Evolutionary conservation across 306 rosid species (phyloP).

Genomic region (Castanospermum australe): DNA sequence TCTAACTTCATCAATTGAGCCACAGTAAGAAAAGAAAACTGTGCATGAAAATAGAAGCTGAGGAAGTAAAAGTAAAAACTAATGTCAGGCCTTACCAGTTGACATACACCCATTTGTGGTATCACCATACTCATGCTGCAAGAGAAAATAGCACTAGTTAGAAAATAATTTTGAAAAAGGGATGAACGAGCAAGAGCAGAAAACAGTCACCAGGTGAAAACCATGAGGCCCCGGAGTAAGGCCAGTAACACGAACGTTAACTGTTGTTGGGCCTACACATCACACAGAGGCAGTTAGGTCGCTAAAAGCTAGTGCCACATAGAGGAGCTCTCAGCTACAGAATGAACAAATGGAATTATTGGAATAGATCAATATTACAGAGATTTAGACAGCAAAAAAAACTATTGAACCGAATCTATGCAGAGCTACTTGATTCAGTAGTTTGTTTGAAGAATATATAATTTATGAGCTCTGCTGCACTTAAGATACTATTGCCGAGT

Average conservation of each 20-base stretch:
- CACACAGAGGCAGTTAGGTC: constrained; percentile 14
- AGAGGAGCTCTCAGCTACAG: neutral
- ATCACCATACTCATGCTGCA: constrained; percentile 93
- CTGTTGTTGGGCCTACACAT: constrained; percentile 78
- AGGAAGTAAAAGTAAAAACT: neutral
- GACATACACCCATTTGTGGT: constrained; percentile 98
- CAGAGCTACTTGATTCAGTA: neutral
- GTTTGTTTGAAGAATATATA: neutral
- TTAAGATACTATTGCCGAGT: neutral
- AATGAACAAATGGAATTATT: neutral
- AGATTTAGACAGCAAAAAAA: neutral
- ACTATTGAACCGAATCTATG: neutral
- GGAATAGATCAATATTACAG: neutral
- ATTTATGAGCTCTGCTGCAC: neutral
- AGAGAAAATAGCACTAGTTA: neutral
- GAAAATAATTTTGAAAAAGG: neutral
- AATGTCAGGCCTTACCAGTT: constrained; percentile 51
- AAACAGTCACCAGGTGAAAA: constrained; percentile 75
- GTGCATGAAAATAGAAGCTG: too few species aligned
- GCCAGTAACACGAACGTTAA: constrained; percentile 79
- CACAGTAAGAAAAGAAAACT: neutral
- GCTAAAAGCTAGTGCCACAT: neutral
- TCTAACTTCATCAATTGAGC: neutral
- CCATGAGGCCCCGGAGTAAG: constrained; percentile 90
- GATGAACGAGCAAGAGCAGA: constrained; percentile 7